A percentile compares a stretch with the other conserved stretches of the same genome.
Evolutionary conservation across 805 yeast genomes (phyloP).

Genomic region (Wickerhamiella alocasiicola): DNA sequence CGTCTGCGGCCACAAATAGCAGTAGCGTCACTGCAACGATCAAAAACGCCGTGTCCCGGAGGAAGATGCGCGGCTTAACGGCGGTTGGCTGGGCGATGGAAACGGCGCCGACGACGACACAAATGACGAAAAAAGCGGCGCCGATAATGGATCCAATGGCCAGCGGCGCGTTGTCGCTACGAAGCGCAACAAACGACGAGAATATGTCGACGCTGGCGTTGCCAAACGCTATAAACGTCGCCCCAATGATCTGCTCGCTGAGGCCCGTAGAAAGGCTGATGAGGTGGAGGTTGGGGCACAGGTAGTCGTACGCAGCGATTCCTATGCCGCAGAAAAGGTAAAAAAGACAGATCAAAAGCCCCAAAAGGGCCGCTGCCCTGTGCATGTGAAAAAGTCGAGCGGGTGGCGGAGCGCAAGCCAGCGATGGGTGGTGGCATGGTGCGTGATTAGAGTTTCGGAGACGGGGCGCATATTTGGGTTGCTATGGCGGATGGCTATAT

Average conservation of each 20-base stretch:
- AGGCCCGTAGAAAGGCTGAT: conserved; percentile 50
- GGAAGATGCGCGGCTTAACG: conserved; percentile 28
- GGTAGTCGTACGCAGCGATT: conserved; percentile 63
- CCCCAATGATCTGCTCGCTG: conserved; percentile 70
- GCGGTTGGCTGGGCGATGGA: conserved; percentile 34
- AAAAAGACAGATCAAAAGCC: conserved; percentile 19
- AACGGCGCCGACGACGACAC: conserved; percentile 72
- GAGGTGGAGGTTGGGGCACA: conserved; percentile 65
- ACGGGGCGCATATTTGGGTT: too few relatives aligned
- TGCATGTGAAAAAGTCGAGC: too few relatives aligned
- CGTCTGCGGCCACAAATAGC: conserved; percentile 42
- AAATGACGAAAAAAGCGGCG: conserved; percentile 69
- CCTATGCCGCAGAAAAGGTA: conserved; percentile 55
- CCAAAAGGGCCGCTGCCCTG: background rate
- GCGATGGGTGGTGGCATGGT: too few relatives aligned
- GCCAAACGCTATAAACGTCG: conserved; percentile 80
- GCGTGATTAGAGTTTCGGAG: too few relatives aligned
- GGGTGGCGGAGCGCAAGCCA: too few relatives aligned
- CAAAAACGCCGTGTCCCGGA: conserved; percentile 52
- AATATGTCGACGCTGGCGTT: conserved; percentile 88
- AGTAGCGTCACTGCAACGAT: conserved; percentile 38
- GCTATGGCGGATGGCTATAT: too few relatives aligned
- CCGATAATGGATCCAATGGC: conserved; percentile 90
- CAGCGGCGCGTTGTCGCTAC: conserved; percentile 52
- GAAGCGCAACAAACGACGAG: conserved; percentile 73